Conservation (phyloP, 768 basidiomycete species). For the Mycena galericulata region DNA sequence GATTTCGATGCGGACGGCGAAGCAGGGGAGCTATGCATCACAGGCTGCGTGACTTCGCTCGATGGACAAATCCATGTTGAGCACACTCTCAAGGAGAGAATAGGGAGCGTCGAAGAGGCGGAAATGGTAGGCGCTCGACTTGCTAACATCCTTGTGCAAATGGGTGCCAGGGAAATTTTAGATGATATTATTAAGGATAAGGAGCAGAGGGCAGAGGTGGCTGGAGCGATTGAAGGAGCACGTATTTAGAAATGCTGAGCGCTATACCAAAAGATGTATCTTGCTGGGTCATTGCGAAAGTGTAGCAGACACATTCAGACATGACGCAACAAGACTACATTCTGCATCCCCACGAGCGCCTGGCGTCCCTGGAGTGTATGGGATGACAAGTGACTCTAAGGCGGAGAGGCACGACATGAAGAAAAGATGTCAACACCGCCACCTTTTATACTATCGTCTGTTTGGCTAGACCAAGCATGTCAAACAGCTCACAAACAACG, state of each 20-base stretch:
- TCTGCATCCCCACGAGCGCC: conserved; percentile 82
- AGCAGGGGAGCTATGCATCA: conserved; percentile 63
- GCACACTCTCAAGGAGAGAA: conserved; percentile 63
- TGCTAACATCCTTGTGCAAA: conserved; percentile 71
- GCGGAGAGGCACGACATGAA: conserved; percentile 64
- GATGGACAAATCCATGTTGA: conserved; percentile 81
- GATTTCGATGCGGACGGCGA: conserved; percentile 35
- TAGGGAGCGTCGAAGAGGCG: conserved; percentile 65
- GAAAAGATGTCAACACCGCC: conserved; percentile 6
- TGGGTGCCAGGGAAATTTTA: conserved; percentile 85
- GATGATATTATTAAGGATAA: conserved; percentile 82
- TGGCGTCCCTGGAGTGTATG: conserved; percentile 56
- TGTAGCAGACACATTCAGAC: conserved; percentile 18
- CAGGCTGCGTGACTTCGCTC: conserved; percentile 89
- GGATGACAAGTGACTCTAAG: conserved; percentile 80
- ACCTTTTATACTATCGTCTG: not conserved
- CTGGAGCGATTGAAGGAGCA: conserved; percentile 36
- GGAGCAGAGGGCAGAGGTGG: conserved; percentile 58
- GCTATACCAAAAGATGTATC: conserved; percentile 34
- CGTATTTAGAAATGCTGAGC: not conserved
- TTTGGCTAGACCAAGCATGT: not conserved
- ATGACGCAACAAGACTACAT: conserved; percentile 39
- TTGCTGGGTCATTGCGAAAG: conserved; percentile 34
- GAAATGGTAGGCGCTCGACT: conserved; percentile 76
- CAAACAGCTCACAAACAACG: too few relatives aligned